Percentiles rank a stretch among this genome's conserved stretches.
These are phyloP conservation scores for Plasmodium knowlesi DNA, from an alignment of 169 alveolate genomes.

Conservation along the genomic window DNA sequence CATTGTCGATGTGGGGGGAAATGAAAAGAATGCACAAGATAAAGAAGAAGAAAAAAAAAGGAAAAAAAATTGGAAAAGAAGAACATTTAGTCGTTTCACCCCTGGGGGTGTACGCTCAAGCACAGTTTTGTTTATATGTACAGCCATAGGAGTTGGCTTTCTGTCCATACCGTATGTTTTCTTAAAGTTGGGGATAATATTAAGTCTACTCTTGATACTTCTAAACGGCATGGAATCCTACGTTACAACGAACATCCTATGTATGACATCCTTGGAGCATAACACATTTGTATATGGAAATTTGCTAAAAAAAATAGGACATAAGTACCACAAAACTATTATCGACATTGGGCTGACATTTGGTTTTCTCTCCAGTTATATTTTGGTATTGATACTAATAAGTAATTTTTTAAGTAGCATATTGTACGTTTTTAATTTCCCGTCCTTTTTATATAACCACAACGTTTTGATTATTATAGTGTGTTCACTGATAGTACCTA, in stretches of 20 bases:
- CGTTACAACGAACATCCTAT: slow-evolving; percentile 62
- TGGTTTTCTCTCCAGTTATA: slow-evolving; percentile 56
- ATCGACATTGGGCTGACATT: slow-evolving; percentile 53
- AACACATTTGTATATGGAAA: slow-evolving; percentile 72
- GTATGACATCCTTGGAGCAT: slow-evolving; percentile 48
- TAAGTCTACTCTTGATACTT: slow-evolving; percentile 28
- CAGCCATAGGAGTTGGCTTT: slow-evolving; percentile 73
- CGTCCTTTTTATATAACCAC: slow-evolving; percentile 16
- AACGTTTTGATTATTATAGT: slow-evolving; percentile 18
- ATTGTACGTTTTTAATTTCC: slow-evolving; percentile 36
- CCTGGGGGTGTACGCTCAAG: slow-evolving; percentile 75
- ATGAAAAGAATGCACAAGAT: slow-evolving; percentile 7
- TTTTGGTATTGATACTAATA: slow-evolving; percentile 47
- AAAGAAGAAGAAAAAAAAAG: slow-evolving; percentile 4
- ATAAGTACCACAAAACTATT: slow-evolving; percentile 32
- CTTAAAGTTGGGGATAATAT: slow-evolving; percentile 56
- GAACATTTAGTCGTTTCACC: slow-evolving; percentile 68
- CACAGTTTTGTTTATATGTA: slow-evolving; percentile 59
- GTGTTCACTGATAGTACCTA: slow-evolving; percentile 35
- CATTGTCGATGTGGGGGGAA: neutral
- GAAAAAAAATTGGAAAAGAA: slow-evolving; percentile 51
- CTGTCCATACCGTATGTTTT: slow-evolving; percentile 60
- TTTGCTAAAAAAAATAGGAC: slow-evolving; percentile 58
- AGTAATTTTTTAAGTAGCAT: slow-evolving; percentile 55
- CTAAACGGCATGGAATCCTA: slow-evolving; percentile 56